Conservation (phyloP, 2,329 filamentous ascomycete species). For the Diplodia scrobiculata region DNA sequence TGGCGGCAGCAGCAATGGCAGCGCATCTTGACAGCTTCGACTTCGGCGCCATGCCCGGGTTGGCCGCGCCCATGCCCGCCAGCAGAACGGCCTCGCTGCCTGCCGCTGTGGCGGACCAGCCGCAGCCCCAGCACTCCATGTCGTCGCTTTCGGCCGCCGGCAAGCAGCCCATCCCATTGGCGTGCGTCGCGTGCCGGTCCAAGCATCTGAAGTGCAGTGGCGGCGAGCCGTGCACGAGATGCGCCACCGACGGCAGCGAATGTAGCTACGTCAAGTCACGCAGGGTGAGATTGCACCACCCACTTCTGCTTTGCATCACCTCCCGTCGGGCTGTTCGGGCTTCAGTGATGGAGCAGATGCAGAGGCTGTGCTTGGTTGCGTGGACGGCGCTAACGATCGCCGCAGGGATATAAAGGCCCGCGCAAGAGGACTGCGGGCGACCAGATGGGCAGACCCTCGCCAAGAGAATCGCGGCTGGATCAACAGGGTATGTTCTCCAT, state of each 20-base stretch:
- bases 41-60: slow-evolving; percentile 3
- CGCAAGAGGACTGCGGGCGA: slow-evolving; percentile 25
- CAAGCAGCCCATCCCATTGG: slow-evolving; percentile 44
- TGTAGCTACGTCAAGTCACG: slow-evolving; percentile 58
- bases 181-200: slow-evolving; percentile 56
- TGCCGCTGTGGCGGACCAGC: not conserved
- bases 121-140: not conserved
- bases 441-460: slow-evolving; percentile 2
- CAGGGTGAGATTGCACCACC: slow-evolving; percentile 38
- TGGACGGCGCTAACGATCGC: slow-evolving; percentile 15
- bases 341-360: slow-evolving; percentile 32
- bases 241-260: slow-evolving; percentile 42
- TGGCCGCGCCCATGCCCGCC: not conserved
- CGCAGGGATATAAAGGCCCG: slow-evolving; percentile 27
- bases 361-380: not conserved
- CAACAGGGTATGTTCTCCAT: not conserved
- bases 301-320: not conserved
- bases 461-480: slow-evolving; percentile 3
- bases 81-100: not conserved
- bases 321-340: slow-evolving; percentile 31
- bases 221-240: slow-evolving; percentile 54
- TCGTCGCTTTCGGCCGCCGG: not conserved
- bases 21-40: slow-evolving; percentile 13
- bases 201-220: slow-evolving; percentile 59
- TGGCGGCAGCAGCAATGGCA: not conserved